Evolutionary conservation across 176 grass and related monocot species (phyloP).

Genomic region (Zoysia pacifica): DNA sequence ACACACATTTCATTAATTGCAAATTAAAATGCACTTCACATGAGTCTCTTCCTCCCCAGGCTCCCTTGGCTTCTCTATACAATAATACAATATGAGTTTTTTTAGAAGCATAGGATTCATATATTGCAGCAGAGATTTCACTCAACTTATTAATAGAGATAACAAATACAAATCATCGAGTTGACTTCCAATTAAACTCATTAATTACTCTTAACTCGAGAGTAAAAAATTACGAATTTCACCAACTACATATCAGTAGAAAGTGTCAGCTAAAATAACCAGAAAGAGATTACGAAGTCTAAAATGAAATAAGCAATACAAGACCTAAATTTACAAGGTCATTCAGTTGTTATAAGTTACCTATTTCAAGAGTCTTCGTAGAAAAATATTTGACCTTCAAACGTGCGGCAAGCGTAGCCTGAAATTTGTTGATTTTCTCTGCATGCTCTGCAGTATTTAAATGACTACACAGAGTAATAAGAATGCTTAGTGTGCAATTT

Average conservation of each 20-base stretch:
- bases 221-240: background rate
- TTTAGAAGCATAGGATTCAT: background rate
- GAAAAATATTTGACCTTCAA: conserved; percentile 75
- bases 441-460: conserved; percentile 22
- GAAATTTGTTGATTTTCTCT: conserved; percentile 50
- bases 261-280: background rate
- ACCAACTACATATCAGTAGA: conserved; percentile 19
- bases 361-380: conserved; percentile 45
- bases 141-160: background rate
- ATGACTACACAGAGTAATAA: conserved; percentile 28
- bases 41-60: background rate
- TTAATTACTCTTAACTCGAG: background rate
- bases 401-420: conserved; percentile 52
- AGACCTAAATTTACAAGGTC: conserved; percentile 8
- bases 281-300: background rate
- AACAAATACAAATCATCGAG: background rate
- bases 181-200: conserved; percentile 17
- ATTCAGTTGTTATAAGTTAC: conserved; percentile 27
- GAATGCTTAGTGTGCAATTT: background rate
- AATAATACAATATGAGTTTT: background rate
- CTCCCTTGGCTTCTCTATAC: background rate
- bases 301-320: conserved; percentile 1
- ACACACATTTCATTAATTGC: background rate
- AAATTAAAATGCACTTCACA: background rate
- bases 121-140: background rate